Percentiles rank a stretch among this genome's conserved stretches.
phyloP scores from a whole-genome alignment of 2,329 filamentous ascomycete genomes.

The Ophiocordyceps robertsii region DNA sequence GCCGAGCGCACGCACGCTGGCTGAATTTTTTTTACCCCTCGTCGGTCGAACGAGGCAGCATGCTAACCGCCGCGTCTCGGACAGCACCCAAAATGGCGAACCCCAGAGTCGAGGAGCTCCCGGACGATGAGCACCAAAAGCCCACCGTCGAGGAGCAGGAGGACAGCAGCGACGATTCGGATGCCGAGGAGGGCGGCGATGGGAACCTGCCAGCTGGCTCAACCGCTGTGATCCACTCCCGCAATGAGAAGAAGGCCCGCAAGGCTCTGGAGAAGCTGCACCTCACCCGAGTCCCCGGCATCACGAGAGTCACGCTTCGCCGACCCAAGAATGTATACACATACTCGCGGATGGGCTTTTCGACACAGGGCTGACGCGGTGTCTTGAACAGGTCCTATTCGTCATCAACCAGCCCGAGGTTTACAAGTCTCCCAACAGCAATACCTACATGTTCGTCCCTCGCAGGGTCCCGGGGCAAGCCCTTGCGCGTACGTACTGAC shows the following conservation, averaged over 20 bases:
- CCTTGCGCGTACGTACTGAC: background rate
- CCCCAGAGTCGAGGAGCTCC: conserved; percentile 93
- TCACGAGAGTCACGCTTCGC: conserved; percentile 94
- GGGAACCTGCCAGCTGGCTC: conserved; percentile 69
- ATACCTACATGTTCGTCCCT: conserved; percentile 91
- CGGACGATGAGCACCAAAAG: conserved; percentile 82
- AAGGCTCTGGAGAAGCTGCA: conserved; percentile 99
- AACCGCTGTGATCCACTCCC: conserved; percentile 84
- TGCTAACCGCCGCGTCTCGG: background rate
- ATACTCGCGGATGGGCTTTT: conserved; percentile 1
- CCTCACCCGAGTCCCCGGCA: conserved; percentile 89
- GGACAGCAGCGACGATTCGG: conserved; percentile 61
- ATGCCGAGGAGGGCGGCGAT: conserved; percentile 65
- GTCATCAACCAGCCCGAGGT: conserved; percentile 99
- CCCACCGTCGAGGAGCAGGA: conserved; percentile 62
- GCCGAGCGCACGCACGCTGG: background rate
- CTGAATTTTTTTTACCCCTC: conserved; percentile 2
- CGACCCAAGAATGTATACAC: conserved; percentile 94
- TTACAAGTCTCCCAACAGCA: conserved; percentile 98
- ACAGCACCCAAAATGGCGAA: conserved; percentile 66
- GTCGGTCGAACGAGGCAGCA: background rate
- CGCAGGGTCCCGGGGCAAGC: background rate
- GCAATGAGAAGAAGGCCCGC: conserved; percentile 99
- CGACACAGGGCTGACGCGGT: background rate
- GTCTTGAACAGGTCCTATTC: conserved; percentile 69